A percentile compares a stretch with the other conserved stretches of the same genome.
These are phyloP conservation scores for Metschnikowia gruessii DNA, from an alignment of 805 yeast genomes.

Conservation along the genomic window DNA sequence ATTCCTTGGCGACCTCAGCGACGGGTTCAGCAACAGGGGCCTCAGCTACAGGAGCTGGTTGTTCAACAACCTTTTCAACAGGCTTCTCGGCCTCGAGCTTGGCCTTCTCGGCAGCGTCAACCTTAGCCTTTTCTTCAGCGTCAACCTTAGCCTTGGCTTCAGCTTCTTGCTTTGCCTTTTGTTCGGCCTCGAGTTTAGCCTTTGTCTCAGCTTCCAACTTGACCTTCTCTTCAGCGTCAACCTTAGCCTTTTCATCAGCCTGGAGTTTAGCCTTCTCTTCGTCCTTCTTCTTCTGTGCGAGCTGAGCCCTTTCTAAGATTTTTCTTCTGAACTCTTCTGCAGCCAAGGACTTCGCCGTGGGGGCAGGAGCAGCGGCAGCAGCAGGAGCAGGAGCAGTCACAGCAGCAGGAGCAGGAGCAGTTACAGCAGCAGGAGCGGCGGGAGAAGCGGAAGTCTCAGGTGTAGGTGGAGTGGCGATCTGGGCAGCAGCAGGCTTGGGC, in stretches of 20 bases:
- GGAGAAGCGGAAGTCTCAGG: constrained; percentile 12
- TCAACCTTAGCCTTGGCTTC: neutral
- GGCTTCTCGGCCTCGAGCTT: constrained; percentile 10
- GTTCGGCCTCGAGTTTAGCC: constrained; percentile 10
- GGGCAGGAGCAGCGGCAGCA: constrained; percentile 19
- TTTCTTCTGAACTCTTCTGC: constrained; percentile 40
- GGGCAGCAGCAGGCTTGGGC: constrained; percentile 35
- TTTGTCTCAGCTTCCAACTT: constrained; percentile 5
- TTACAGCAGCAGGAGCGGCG: constrained; percentile 14
- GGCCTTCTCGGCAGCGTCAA: constrained; percentile 1
- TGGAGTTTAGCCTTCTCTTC: constrained; percentile 15
- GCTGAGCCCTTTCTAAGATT: constrained; percentile 29
- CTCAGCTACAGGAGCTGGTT: neutral
- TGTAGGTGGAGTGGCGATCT: constrained; percentile 3
- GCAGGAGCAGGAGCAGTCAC: constrained; percentile 14
- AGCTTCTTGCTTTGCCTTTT: neutral
- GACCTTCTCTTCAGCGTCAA: constrained; percentile 10
- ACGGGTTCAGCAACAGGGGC: neutral
- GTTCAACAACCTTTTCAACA: constrained; percentile 3
- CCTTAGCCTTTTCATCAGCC: constrained; percentile 11
- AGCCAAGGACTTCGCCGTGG: constrained; percentile 17
- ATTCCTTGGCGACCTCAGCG: neutral
- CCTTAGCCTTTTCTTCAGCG: constrained; percentile 14
- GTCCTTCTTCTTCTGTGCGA: constrained; percentile 21
- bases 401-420: constrained; percentile 15